A percentile compares a stretch with the other conserved stretches of the same genome.
Evolutionary conservation across 331 rosid species (phyloP).

Genomic region (Pyrus hybrid): DNA sequence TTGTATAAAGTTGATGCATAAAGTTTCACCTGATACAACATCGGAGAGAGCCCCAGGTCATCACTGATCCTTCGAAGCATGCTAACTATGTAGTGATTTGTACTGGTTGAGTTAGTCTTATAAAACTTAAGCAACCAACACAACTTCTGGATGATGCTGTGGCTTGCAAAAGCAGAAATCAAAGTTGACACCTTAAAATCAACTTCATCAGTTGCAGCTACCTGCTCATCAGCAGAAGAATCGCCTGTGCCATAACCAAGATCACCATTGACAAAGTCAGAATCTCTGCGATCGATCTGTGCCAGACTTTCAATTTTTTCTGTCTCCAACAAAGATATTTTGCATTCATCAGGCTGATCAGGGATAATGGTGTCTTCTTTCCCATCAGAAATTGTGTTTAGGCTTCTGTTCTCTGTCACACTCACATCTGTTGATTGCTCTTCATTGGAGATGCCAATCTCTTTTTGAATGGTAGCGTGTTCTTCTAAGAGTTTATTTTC

Average conservation of each 20-base stretch:
- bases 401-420: constrained; percentile 24
- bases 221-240: constrained; percentile 68
- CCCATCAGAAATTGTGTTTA: constrained; percentile 22
- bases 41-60: constrained; percentile 80
- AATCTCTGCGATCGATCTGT: constrained; percentile 22
- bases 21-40: constrained; percentile 81
- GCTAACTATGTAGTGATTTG: constrained; percentile 73
- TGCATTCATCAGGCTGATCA: constrained; percentile 22
- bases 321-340: constrained; percentile 19
- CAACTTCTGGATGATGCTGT: constrained; percentile 62
- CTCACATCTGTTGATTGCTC: constrained; percentile 28
- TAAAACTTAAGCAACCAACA: constrained; percentile 98
- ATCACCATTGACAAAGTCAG: constrained; percentile 36
- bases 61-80: constrained; percentile 64
- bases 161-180: constrained; percentile 67
- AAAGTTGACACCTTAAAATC: constrained; percentile 76
- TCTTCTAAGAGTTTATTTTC: constrained; percentile 32
- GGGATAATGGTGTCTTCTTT: constrained; percentile 19
- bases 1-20: background rate
- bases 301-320: constrained; percentile 14
- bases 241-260: constrained; percentile 30
- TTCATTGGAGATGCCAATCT: constrained; percentile 29
- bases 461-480: constrained; percentile 30
- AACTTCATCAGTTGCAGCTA: constrained; percentile 56
- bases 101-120: constrained; percentile 63